These are phyloP conservation scores for Cryptococcus hybrid DNA, from an alignment of 1,284 basidiomycete species.

Conservation along the genomic window DNA sequence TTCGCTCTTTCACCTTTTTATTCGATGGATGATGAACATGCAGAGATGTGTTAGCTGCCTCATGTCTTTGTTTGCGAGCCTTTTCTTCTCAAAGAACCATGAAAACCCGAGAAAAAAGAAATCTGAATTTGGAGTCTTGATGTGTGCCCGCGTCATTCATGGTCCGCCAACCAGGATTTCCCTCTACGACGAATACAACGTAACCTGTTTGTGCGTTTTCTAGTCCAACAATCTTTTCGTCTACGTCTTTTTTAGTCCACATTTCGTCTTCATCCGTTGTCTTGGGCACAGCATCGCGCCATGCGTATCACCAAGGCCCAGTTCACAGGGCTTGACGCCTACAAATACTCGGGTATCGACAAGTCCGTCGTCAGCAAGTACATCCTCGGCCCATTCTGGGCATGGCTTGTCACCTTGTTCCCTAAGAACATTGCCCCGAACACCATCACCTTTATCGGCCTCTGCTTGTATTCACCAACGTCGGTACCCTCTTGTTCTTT, in stretches of 20 bases:
- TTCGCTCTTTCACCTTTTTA: too few relatives aligned
- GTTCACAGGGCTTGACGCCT: conserved; percentile 54
- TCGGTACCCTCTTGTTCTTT: conserved; percentile 75
- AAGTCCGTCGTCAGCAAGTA: conserved; percentile 51
- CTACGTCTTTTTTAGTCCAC: conserved; percentile 24
- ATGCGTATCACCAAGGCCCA: conserved; percentile 50
- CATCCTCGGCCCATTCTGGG: conserved; percentile 90
- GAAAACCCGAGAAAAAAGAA: too few relatives aligned
- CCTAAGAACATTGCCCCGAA: conserved; percentile 88
- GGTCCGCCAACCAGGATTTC: too few relatives aligned
- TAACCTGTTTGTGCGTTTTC: too few relatives aligned
- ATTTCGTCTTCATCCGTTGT: too few relatives aligned
- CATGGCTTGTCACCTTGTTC: conserved; percentile 87
- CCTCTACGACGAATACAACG: too few relatives aligned
- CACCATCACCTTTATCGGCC: conserved; percentile 77
- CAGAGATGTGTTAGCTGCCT: too few relatives aligned
- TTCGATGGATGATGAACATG: too few relatives aligned
- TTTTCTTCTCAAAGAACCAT: too few relatives aligned
- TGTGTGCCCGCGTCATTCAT: too few relatives aligned
- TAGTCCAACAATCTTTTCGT: not conserved
- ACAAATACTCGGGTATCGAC: conserved; percentile 60
- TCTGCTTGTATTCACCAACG: conserved; percentile 82
- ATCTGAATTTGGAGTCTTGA: too few relatives aligned
- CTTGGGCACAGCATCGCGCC: not conserved
- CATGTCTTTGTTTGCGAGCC: too few relatives aligned